Percentiles rank a stretch among this genome's conserved stretches.
phyloP scores from a whole-genome alignment of 495 filamentous ascomycete genomes.

The Daldinia childiae region DNA sequence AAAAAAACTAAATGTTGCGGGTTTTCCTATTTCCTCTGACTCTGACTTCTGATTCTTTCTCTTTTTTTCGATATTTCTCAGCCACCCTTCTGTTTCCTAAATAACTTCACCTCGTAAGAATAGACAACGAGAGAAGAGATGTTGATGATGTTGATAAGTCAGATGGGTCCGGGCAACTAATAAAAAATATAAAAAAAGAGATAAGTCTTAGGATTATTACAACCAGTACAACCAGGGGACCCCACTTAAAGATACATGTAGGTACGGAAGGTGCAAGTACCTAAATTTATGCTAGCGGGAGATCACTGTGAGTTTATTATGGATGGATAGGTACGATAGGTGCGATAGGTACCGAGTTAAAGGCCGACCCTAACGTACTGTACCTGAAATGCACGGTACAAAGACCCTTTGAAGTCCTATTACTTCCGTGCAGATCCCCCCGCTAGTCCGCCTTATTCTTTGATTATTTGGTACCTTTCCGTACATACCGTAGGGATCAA shows the following conservation, averaged over 20 bases:
- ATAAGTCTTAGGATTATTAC: slow-evolving; percentile 24
- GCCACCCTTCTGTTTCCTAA: slow-evolving; percentile 10
- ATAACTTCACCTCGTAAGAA: slow-evolving; percentile 14
- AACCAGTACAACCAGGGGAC: slow-evolving; percentile 9
- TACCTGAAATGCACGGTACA: slow-evolving; percentile 25
- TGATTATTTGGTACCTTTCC: slow-evolving; percentile 7
- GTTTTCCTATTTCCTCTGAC: slow-evolving; percentile 2
- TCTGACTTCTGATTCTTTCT: not conserved
- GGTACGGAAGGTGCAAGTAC: slow-evolving; percentile 21
- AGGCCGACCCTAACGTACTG: slow-evolving; percentile 4
- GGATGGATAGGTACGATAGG: not conserved
- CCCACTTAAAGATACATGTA: slow-evolving; percentile 24
- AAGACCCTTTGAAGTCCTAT: slow-evolving; percentile 23
- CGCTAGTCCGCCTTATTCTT: slow-evolving; percentile 29
- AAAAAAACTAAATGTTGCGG: slow-evolving; percentile 1
- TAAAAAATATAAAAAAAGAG: slow-evolving; percentile 19
- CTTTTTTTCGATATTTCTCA: slow-evolving; percentile 6
- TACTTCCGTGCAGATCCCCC: slow-evolving; percentile 38
- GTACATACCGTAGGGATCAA: not conserved
- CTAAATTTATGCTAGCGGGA: slow-evolving; percentile 15
- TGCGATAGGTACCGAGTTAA: not conserved
- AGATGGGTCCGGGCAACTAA: slow-evolving; percentile 21
- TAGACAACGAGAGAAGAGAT: not conserved
- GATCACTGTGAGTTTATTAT: slow-evolving; percentile 17
- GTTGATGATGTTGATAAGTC: slow-evolving; percentile 15